Base-by-base conservation (phyloP, 306 rosid species). In the Cucurbita pepo region DNA sequence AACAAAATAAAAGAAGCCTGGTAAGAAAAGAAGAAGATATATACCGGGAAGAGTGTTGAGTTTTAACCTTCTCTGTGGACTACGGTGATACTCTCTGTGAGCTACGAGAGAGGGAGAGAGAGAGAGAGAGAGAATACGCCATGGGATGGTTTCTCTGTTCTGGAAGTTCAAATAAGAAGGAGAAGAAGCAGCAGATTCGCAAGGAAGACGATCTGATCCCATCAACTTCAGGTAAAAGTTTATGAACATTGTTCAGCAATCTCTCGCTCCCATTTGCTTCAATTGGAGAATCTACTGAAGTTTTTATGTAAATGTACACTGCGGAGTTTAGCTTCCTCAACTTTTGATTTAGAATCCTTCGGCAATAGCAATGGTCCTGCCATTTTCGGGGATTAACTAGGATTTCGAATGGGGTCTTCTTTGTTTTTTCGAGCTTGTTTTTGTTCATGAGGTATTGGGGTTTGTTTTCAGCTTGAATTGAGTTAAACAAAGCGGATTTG, bases 141-240 rank as follows among this genome's bases (percentile, higher is more conserved):
- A 85, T 85, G 88, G 81, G 82, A 75, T 85, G 88, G 82, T 85
- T 80, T 47, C 71, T 85, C 30, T 85, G 88, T 72, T 57, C 84
- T 40, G 79, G 86, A 69, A 80, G 77, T 48, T 76, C 82, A 21
- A 79, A 71, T 75, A 77, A 67, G 74, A 79, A 75, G 52, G 72
- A 51, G 2, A 84, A 79, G 71, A 75, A 81, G 75, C 80, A 81
- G 83, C 73, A 48, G 25, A 15, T 16, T 11, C 40, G 53, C 21
- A 7, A 77, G 69, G 79, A 63, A 19, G 77, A 63, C 45, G 86
- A 77, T 82, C 81, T 63, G 84, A 82, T 82, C 88, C 77, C 86
- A 77, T 85, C 88, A 3, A 55, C 79, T 34, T 78, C 88, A 75
- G 88, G 88, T 85, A 67, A 79, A 54, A 43, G 34, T 57, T 79